Conservation (phyloP, 148 eudicot genomes). For the Arbutus unedo region DNA sequence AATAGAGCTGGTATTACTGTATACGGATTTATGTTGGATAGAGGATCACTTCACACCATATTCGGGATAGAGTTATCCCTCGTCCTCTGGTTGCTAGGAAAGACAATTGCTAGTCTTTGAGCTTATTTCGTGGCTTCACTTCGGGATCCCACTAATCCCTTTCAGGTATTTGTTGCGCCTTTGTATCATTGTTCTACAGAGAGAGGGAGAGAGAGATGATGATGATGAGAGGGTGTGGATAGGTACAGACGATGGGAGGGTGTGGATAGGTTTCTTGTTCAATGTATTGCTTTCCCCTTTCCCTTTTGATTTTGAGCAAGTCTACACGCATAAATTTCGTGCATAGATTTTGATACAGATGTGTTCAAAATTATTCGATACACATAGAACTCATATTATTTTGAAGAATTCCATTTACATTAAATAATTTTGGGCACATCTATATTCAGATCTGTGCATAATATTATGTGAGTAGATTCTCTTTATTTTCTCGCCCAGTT, state of each 20-base stretch:
- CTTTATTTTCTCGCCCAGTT: too few species aligned
- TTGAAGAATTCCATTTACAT: too few species aligned
- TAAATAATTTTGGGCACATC: too few species aligned
- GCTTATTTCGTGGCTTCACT: not conserved
- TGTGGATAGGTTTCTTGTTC: not conserved
- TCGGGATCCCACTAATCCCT: not conserved
- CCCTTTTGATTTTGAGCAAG: too few species aligned
- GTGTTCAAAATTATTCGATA: too few species aligned
- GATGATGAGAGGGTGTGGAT: not conserved
- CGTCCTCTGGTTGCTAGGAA: conserved; percentile 75
- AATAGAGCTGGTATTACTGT: conserved; percentile 81
- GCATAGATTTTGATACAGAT: too few species aligned
- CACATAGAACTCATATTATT: too few species aligned
- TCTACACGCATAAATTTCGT: too few species aligned
- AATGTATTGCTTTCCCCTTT: not conserved
- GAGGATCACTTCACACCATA: conserved; percentile 69
- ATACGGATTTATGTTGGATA: conserved; percentile 76
- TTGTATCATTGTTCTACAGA: not conserved
- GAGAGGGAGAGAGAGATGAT: not conserved
- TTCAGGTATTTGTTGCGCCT: not conserved
- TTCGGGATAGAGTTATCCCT: conserved; percentile 73
- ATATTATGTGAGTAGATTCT: too few species aligned
- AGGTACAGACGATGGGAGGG: not conserved
- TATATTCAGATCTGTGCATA: too few species aligned
- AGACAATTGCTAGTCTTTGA: conserved; percentile 56